Conservation (phyloP, 2,329 filamentous ascomycete species). For the Pseudopithomyces chartarum region DNA sequence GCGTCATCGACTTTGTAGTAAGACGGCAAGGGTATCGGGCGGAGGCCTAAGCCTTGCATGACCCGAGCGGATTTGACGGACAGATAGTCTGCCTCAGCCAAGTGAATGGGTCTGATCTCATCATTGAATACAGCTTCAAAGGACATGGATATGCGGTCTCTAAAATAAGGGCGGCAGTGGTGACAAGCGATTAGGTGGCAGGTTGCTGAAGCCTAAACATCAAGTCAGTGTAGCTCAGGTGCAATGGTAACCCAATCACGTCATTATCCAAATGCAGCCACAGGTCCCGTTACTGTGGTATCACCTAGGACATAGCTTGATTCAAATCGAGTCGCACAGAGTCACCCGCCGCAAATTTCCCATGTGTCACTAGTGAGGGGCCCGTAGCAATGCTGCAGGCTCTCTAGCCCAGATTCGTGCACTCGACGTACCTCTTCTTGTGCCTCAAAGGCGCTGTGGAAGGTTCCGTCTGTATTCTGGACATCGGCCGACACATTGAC, state of each 20-base stretch:
- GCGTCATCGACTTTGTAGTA: constrained; percentile 3
- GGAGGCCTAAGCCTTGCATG: constrained; percentile 42
- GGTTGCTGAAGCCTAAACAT: background rate
- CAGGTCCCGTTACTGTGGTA: background rate
- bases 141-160: constrained; percentile 53
- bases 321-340: no score
- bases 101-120: constrained; percentile 38
- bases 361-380: background rate
- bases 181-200: constrained; percentile 57
- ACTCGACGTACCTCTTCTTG: constrained; percentile 21
- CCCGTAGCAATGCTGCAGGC: background rate
- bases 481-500: constrained; percentile 20
- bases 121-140: constrained; percentile 51
- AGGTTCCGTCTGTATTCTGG: constrained; percentile 26
- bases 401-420: no score
- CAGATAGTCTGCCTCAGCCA: constrained; percentile 35
- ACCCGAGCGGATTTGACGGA: constrained; percentile 43
- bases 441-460: constrained; percentile 15
- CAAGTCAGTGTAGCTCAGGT: constrained; percentile 9
- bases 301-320: background rate
- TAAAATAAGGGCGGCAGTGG: constrained; percentile 55
- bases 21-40: constrained; percentile 3
- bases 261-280: background rate
- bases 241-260: background rate
- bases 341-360: no score